Conservation (phyloP, 2,329 filamentous ascomycete species). For the Epicoccum sorghinum region DNA sequence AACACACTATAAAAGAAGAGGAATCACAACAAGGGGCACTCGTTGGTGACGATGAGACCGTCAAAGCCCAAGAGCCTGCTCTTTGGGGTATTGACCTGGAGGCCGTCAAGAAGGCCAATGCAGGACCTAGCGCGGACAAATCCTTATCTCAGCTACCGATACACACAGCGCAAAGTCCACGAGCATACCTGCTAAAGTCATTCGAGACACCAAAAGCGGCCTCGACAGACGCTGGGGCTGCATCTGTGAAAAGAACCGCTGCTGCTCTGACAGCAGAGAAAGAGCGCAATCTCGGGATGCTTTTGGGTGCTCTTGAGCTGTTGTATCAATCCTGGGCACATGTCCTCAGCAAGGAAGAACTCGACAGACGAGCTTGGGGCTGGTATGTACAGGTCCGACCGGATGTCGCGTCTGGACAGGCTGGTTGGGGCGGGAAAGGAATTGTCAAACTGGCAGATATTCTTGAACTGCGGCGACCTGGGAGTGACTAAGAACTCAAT, state of each 20-base stretch:
- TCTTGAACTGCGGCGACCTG: constrained; percentile 33
- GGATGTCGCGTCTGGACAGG: constrained; percentile 73
- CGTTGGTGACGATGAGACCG: not conserved
- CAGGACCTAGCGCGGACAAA: constrained; percentile 24
- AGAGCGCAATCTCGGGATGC: constrained; percentile 69
- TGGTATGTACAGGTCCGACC: constrained; percentile 83
- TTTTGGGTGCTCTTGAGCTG: constrained; percentile 74
- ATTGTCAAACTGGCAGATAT: constrained; percentile 70
- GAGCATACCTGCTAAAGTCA: constrained; percentile 62
- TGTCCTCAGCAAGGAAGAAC: constrained; percentile 66
- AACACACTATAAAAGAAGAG: constrained; percentile 8
- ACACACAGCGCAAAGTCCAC: constrained; percentile 73
- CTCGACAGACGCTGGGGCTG: constrained; percentile 15
- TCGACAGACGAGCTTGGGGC: constrained; percentile 77
- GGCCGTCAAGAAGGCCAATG: constrained; percentile 57
- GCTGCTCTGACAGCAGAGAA: constrained; percentile 64
- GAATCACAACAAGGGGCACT: constrained; percentile 16
- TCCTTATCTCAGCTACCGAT: constrained; percentile 66
- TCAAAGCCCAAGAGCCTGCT: constrained; percentile 51
- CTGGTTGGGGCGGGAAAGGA: constrained; percentile 85
- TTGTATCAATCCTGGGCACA: constrained; percentile 76
- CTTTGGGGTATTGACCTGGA: constrained; percentile 66
- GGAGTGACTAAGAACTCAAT: not conserved
- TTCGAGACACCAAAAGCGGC: constrained; percentile 59
- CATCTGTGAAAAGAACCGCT: constrained; percentile 53